Evolutionary conservation across 208 protist genomes (phyloP).

Genomic region (Crithidia sp.): DNA sequence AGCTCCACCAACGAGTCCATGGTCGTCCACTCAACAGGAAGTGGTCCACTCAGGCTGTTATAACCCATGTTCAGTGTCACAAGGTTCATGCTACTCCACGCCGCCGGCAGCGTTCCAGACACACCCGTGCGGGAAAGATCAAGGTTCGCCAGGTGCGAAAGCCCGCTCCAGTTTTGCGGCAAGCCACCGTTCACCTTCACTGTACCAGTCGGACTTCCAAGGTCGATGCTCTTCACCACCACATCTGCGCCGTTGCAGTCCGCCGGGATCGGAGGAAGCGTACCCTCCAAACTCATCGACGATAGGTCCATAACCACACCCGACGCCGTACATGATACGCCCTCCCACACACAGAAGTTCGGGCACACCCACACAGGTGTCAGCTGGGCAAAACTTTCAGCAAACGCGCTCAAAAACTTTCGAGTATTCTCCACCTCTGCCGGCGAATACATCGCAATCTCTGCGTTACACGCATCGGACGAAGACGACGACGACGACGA

Average conservation of each 20-base stretch:
- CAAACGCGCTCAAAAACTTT: no score
- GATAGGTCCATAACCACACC: not conserved
- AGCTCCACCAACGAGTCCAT: conserved; percentile 1
- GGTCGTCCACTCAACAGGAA: not conserved
- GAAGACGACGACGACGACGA: conserved; percentile 20
- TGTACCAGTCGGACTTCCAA: not conserved
- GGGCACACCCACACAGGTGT: no score
- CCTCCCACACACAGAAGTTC: not conserved
- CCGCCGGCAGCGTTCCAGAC: not conserved
- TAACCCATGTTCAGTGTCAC: not conserved
- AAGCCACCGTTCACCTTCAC: not conserved
- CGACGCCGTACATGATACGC: not conserved
- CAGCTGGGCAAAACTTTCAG: no score
- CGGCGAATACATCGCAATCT: no score
- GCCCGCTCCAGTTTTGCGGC: not conserved
- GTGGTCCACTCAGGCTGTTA: not conserved
- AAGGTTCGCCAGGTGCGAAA: not conserved
- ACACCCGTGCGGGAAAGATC: conserved; percentile 7
- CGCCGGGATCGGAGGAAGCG: not conserved
- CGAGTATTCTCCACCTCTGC: no score
- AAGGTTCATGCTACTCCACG: not conserved
- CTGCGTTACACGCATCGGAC: not conserved
- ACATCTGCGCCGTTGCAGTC: not conserved
- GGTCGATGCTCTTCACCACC: not conserved
- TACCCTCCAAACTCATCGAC: not conserved